Percentiles rank a stretch among this genome's conserved stretches.
These are phyloP conservation scores for Iris pallida DNA, from an alignment of 116 monocot species.

Conservation along the genomic window DNA sequence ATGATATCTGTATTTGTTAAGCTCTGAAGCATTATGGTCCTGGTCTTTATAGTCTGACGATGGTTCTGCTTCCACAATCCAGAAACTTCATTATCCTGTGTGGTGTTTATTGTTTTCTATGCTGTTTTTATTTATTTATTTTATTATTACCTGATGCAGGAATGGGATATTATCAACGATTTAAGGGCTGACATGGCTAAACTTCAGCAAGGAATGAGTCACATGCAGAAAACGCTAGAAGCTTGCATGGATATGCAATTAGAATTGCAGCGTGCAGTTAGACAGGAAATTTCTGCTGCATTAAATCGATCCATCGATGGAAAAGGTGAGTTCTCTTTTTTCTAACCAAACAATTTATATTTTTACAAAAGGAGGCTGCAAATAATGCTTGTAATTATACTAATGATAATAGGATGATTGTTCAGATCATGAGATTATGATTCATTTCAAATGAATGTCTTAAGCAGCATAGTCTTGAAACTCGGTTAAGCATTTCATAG, in stretches of 20 bases:
- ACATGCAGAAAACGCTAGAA: conserved; percentile 89
- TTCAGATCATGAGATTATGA: too few species aligned
- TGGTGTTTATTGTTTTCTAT: background rate
- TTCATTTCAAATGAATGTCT: too few species aligned
- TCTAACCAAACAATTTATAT: too few species aligned
- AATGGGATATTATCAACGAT: conserved; percentile 71
- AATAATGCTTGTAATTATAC: background rate
- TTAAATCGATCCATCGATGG: conserved; percentile 54
- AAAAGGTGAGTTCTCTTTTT: conserved; percentile 36
- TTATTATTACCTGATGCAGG: conserved; percentile 36
- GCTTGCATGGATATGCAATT: conserved; percentile 91
- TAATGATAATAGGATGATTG: background rate
- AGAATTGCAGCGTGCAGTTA: conserved; percentile 75
- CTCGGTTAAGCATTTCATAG: too few species aligned
- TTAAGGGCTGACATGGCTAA: conserved; percentile 68
- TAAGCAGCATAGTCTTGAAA: too few species aligned
- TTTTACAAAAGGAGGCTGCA: background rate
- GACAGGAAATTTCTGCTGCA: conserved; percentile 83
- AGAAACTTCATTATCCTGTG: background rate
- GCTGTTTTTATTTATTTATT: background rate
- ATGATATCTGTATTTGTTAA: too few species aligned
- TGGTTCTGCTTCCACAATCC: background rate
- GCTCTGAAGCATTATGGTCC: too few species aligned
- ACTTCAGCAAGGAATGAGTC: conserved; percentile 86
- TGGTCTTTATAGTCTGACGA: background rate